Evolutionary conservation across 2,329 filamentous ascomycete genomes (phyloP).

Genomic region (Pestalotiopsis sp.): DNA sequence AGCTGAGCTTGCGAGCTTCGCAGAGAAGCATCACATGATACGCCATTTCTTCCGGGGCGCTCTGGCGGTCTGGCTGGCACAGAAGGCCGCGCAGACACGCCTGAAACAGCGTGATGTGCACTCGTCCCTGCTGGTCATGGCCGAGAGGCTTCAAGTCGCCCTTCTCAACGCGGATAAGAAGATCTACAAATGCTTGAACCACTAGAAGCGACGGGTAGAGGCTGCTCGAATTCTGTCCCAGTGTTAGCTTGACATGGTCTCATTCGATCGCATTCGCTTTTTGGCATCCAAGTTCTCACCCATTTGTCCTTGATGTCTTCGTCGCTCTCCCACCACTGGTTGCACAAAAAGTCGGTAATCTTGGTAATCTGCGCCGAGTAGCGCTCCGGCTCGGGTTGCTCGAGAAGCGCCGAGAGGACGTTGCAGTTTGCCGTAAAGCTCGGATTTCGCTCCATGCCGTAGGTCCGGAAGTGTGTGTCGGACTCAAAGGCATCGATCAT

Average conservation of each 20-base stretch:
- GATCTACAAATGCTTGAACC: too few species aligned
- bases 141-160: too few species aligned
- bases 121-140: too few species aligned
- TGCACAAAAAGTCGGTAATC: conserved; percentile 23
- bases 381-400: conserved; percentile 13
- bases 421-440: conserved; percentile 37
- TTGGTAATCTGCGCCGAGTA: conserved; percentile 29
- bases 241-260: background rate
- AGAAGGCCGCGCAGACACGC: too few species aligned
- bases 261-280: background rate
- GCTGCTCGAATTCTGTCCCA: too few species aligned
- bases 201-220: too few species aligned
- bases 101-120: too few species aligned
- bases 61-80: too few species aligned
- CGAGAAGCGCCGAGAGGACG: conserved; percentile 30
- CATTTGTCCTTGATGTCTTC: background rate
- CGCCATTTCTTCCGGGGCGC: too few species aligned
- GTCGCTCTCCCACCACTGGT: background rate
- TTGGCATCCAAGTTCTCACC: background rate
- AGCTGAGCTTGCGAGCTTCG: too few species aligned
- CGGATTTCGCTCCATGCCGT: conserved; percentile 29
- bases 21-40: too few species aligned
- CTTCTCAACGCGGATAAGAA: too few species aligned
- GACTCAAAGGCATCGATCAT: conserved; percentile 26
- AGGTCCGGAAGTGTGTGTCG: conserved; percentile 32